These are phyloP conservation scores for Pichia sp. DNA, from an alignment of 1,139 yeast genomes.

Conservation along the genomic window DNA sequence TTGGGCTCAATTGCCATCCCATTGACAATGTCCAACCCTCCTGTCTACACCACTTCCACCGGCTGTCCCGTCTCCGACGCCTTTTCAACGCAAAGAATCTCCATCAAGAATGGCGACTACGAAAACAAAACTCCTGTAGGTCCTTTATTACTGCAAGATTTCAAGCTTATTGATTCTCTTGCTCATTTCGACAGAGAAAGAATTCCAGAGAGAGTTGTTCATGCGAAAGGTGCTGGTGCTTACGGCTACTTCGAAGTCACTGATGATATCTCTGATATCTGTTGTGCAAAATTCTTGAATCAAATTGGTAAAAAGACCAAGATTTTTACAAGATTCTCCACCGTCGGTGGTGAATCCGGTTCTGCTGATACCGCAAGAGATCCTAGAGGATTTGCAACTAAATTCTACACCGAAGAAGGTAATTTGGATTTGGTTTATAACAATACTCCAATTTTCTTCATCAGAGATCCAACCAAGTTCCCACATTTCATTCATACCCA, in stretches of 20 bases:
- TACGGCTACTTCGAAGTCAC: slow-evolving; percentile 76
- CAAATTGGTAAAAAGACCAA: slow-evolving; percentile 71
- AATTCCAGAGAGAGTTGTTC: slow-evolving; percentile 85
- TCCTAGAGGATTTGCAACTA: slow-evolving; percentile 82
- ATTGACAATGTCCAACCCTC: slow-evolving; percentile 29
- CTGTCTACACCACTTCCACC: slow-evolving; percentile 31
- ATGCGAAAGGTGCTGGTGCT: slow-evolving; percentile 88
- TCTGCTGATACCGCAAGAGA: slow-evolving; percentile 85
- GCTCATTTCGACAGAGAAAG: slow-evolving; percentile 86
- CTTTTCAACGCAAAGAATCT: slow-evolving; percentile 30
- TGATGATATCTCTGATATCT: slow-evolving; percentile 71
- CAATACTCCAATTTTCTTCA: slow-evolving; percentile 83
- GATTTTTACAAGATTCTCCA: slow-evolving; percentile 71
- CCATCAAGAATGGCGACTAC: slow-evolving; percentile 24
- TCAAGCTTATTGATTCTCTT: slow-evolving; percentile 66
- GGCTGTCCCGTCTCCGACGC: slow-evolving; percentile 32
- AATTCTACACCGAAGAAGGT: slow-evolving; percentile 84
- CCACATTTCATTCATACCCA: slow-evolving; percentile 89
- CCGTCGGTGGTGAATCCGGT: slow-evolving; percentile 85
- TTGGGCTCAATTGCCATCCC: too few relatives aligned
- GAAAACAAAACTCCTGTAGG: slow-evolving; percentile 44
- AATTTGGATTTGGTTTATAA: slow-evolving; percentile 83
- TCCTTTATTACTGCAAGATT: slow-evolving; percentile 72
- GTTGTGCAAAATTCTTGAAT: slow-evolving; percentile 64
- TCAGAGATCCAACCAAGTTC: slow-evolving; percentile 82